Percentiles rank a stretch among this genome's conserved stretches.
These are phyloP conservation scores for Suaeda aralocaspica DNA, from an alignment of 148 eudicot genomes.

Conservation along the genomic window DNA sequence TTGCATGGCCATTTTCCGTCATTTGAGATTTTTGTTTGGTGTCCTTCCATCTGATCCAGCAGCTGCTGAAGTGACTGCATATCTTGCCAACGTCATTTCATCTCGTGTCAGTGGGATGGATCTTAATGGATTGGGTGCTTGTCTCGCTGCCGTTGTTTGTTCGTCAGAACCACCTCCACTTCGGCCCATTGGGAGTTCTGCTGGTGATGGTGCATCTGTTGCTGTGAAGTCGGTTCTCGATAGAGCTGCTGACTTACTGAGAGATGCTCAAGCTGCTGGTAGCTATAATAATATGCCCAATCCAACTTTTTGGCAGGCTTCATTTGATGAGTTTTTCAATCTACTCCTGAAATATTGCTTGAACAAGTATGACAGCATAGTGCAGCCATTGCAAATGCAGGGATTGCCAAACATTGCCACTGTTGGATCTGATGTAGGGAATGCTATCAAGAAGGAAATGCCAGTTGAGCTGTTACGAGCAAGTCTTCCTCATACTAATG, in stretches of 20 bases:
- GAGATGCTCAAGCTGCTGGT: slow-evolving; percentile 40
- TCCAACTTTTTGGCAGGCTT: slow-evolving; percentile 80
- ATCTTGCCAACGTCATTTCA: slow-evolving; percentile 49
- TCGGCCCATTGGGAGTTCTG: slow-evolving; percentile 72
- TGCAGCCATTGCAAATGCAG: slow-evolving; percentile 47
- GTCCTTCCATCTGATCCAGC: slow-evolving; percentile 42
- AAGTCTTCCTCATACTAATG: slow-evolving; percentile 86
- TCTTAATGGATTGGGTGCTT: slow-evolving; percentile 82
- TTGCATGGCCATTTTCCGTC: slow-evolving; percentile 90
- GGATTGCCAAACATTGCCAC: slow-evolving; percentile 35
- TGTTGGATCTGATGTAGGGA: slow-evolving; percentile 49
- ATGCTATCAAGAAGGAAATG: slow-evolving; percentile 78
- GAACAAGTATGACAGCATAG: slow-evolving; percentile 64
- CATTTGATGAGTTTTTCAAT: slow-evolving; percentile 80
- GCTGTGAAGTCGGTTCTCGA: slow-evolving; percentile 68
- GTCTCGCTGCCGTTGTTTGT: slow-evolving; percentile 94
- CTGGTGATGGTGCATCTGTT: slow-evolving; percentile 84
- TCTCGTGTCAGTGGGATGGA: slow-evolving; percentile 60
- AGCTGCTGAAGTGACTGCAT: slow-evolving; percentile 36
- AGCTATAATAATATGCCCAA: slow-evolving; percentile 46
- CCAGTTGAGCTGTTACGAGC: slow-evolving; percentile 88
- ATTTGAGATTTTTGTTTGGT: slow-evolving; percentile 85
- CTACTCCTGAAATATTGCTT: slow-evolving; percentile 79
- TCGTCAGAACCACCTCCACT: slow-evolving; percentile 84
- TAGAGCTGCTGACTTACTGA: slow-evolving; percentile 66